Evolutionary conservation across 2,329 filamentous ascomycete genomes (phyloP).

Genomic region (Hypoxylon sp.): DNA sequence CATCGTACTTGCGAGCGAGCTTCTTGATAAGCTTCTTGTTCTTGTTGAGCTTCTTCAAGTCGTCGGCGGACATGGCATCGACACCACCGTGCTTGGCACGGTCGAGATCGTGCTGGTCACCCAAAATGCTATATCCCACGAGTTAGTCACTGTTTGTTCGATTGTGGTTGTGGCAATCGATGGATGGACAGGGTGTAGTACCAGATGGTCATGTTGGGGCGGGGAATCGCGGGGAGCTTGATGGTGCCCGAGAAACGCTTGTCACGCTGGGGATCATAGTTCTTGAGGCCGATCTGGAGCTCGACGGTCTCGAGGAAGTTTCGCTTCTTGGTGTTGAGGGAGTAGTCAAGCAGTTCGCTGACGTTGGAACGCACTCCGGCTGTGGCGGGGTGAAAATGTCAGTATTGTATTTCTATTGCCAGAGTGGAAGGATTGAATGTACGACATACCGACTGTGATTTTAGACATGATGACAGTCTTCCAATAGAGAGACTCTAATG

Average conservation of each 20-base stretch:
- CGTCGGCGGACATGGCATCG: conserved; percentile 97
- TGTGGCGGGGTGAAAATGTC: conserved; percentile 53
- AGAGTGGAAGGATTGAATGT: neutral
- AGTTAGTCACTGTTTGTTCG: conserved; percentile 17
- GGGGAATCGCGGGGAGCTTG: conserved; percentile 91
- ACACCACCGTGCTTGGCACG: conserved; percentile 99
- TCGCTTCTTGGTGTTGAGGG: conserved; percentile 93
- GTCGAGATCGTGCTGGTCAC: conserved; percentile 96
- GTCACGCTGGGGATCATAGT: conserved; percentile 99
- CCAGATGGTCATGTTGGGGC: conserved; percentile 70
- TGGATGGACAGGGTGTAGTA: conserved; percentile 16
- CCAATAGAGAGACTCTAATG: conserved; percentile 85
- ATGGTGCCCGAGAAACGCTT: conserved; percentile 99
- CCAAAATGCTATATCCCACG: conserved; percentile 65
- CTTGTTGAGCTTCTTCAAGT: conserved; percentile 99
- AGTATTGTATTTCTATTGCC: conserved; percentile 20
- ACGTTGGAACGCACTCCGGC: conserved; percentile 72
- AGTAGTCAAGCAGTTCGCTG: conserved; percentile 94
- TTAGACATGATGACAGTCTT: conserved; percentile 92
- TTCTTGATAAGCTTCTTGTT: conserved; percentile 99
- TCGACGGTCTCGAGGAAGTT: conserved; percentile 98
- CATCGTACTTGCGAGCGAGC: conserved; percentile 99
- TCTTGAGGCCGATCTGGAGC: conserved; percentile 92
- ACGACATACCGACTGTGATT: conserved; percentile 78
- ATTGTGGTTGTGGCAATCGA: neutral